These are phyloP conservation scores for Paraphoma sp. DNA, from an alignment of 2,329 filamentous ascomycete species.

Conservation along the genomic window DNA sequence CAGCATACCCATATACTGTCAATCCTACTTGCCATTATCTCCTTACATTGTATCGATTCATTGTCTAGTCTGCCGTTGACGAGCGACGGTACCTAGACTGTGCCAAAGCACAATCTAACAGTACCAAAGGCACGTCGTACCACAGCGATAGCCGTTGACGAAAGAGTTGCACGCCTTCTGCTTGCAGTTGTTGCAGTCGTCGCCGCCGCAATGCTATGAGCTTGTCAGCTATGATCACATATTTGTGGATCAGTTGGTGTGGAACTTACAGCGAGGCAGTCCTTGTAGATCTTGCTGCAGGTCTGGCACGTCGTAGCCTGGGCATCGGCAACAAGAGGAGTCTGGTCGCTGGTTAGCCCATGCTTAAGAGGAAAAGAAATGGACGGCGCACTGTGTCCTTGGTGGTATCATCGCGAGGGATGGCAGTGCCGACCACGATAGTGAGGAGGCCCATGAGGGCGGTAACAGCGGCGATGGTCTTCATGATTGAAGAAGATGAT, in stretches of 20 bases:
- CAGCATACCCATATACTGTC: background rate
- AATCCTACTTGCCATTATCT: background rate
- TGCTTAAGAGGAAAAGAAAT: background rate
- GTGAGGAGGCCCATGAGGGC: background rate
- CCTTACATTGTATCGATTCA: background rate
- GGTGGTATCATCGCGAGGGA: background rate
- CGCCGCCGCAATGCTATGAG: background rate
- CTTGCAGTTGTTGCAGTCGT: background rate
- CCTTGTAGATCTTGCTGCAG: background rate
- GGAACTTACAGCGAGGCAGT: background rate
- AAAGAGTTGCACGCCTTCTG: background rate
- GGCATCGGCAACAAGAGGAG: background rate
- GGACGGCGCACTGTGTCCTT: background rate
- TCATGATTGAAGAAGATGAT: background rate
- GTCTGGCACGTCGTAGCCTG: background rate
- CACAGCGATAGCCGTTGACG: background rate
- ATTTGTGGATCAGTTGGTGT: background rate
- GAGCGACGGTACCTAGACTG: background rate
- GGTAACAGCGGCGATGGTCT: background rate
- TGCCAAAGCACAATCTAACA: background rate
- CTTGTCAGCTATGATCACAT: background rate
- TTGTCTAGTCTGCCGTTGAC: background rate
- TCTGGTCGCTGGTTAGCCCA: background rate
- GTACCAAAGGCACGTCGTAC: background rate
- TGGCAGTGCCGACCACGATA: background rate